Percentiles rank a stretch among this genome's conserved stretches.
Evolutionary conservation across 2,329 filamentous ascomycete species (phyloP).

Genomic region (Penicillium sp.): DNA sequence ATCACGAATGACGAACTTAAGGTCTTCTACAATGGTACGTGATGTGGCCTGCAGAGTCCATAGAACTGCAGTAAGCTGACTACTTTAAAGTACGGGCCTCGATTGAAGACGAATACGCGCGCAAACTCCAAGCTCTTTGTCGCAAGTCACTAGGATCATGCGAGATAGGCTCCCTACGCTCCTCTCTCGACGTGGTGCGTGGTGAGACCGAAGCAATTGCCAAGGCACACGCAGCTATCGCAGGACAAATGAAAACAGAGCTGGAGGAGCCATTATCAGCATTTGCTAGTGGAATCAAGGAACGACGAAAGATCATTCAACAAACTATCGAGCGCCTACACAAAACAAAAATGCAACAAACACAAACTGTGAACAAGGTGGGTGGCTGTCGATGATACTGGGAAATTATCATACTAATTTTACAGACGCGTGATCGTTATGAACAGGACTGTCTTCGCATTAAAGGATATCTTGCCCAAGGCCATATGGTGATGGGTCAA

Average conservation of each 20-base stretch:
- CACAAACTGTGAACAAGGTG: constrained; percentile 86
- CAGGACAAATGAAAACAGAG: constrained; percentile 92
- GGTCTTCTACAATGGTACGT: constrained; percentile 79
- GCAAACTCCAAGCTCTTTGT: constrained; percentile 81
- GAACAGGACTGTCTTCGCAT: constrained; percentile 98
- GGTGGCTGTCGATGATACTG: constrained; percentile 18
- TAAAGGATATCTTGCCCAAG: constrained; percentile 96
- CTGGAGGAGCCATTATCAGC: constrained; percentile 90
- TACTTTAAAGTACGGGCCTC: constrained; percentile 68
- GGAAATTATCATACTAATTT: constrained; percentile 2
- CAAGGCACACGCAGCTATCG: constrained; percentile 88
- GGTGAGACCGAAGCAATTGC: constrained; percentile 91
- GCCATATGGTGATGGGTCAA: constrained; percentile 99
- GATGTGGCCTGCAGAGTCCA: neutral
- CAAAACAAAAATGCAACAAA: constrained; percentile 92
- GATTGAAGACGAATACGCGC: constrained; percentile 94
- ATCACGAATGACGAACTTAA: constrained; percentile 92
- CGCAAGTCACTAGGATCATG: constrained; percentile 87
- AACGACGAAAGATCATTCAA: constrained; percentile 94
- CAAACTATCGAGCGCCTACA: constrained; percentile 90
- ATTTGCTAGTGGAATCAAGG: constrained; percentile 94
- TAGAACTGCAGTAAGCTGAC: neutral
- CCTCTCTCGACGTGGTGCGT: constrained; percentile 83
- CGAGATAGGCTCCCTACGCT: constrained; percentile 79
- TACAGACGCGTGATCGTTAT: constrained; percentile 82